Conservation (phyloP, 305 asterid species). For the Lippia alba region DNA sequence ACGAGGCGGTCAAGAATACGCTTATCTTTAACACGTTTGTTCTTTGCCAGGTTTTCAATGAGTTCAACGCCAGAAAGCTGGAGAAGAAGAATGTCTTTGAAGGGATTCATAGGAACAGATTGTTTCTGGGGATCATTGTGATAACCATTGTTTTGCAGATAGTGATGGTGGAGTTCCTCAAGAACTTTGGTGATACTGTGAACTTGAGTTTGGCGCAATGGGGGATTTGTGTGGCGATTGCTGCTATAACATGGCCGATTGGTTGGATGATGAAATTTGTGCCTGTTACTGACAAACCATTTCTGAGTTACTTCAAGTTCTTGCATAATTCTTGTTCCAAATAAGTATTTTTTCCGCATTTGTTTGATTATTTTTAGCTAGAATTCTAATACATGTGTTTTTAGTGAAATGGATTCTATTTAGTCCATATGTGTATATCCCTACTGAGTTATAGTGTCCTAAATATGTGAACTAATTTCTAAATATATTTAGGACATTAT, state of each 20-base stretch:
- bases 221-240: conserved; percentile 52
- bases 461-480: no score
- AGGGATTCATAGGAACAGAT: conserved; percentile 41
- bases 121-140: conserved; percentile 49
- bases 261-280: conserved; percentile 56
- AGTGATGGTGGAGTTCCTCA: conserved; percentile 54
- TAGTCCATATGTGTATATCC: no score
- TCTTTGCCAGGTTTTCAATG: conserved; percentile 58
- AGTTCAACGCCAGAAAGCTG: conserved; percentile 51
- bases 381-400: no score
- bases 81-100: conserved; percentile 56
- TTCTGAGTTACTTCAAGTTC: conserved; percentile 35
- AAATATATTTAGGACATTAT: no score
- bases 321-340: not conserved
- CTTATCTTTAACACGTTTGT: conserved; percentile 50
- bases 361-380: no score
- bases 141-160: conserved; percentile 45
- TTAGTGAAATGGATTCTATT: no score
- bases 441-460: no score
- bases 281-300: conserved; percentile 44
- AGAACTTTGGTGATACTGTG: conserved; percentile 50
- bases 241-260: conserved; percentile 53
- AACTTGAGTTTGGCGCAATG: conserved; percentile 43
- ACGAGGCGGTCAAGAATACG: conserved; percentile 40
- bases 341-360: no score